A percentile compares a stretch with the other conserved stretches of the same genome.
Evolutionary conservation across 352 stramenopile species (phyloP).

Genomic region (Phytophthora fragariae): DNA sequence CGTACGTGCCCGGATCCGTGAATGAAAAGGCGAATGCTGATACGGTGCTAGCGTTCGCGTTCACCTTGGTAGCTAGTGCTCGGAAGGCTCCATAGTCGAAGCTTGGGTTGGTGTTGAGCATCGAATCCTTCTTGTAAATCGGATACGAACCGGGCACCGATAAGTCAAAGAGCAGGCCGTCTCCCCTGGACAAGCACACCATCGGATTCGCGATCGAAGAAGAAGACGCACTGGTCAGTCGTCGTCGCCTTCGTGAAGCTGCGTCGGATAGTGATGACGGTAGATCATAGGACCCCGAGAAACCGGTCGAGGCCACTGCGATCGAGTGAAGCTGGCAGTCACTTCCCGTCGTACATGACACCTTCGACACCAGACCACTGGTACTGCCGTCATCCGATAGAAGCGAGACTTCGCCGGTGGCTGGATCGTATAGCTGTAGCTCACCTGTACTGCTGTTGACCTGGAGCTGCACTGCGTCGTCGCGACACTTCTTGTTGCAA

Average conservation of each 20-base stretch:
- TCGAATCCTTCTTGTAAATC: conserved; percentile 94
- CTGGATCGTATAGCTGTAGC: conserved; percentile 73
- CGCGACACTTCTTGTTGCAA: conserved; percentile 84
- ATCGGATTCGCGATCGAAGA: conserved; percentile 85
- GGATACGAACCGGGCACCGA: conserved; percentile 81
- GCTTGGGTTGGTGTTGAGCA: conserved; percentile 94
- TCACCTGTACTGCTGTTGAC: conserved; percentile 62
- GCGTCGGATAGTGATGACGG: conserved; percentile 27
- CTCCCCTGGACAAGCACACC: conserved; percentile 81
- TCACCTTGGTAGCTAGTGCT: conserved; percentile 65
- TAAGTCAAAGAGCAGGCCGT: conserved; percentile 92
- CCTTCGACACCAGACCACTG: conserved; percentile 54
- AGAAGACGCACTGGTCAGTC: conserved; percentile 31
- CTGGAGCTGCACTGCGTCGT: conserved; percentile 55
- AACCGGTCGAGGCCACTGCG: conserved; percentile 53
- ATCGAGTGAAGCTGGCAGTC: conserved; percentile 71
- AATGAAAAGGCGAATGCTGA: conserved; percentile 92
- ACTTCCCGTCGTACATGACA: conserved; percentile 46
- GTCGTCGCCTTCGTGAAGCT: conserved; percentile 21
- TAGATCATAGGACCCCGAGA: conserved; percentile 72
- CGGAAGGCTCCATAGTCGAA: conserved; percentile 94
- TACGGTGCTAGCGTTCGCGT: conserved; percentile 64
- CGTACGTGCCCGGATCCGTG: conserved; percentile 83
- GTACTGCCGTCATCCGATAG: conserved; percentile 23
- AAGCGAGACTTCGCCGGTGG: conserved; percentile 34